Percentiles rank a stretch among this genome's conserved stretches.
phyloP scores from a whole-genome alignment of 805 yeast species.

The Yarrowia sp. region DNA sequence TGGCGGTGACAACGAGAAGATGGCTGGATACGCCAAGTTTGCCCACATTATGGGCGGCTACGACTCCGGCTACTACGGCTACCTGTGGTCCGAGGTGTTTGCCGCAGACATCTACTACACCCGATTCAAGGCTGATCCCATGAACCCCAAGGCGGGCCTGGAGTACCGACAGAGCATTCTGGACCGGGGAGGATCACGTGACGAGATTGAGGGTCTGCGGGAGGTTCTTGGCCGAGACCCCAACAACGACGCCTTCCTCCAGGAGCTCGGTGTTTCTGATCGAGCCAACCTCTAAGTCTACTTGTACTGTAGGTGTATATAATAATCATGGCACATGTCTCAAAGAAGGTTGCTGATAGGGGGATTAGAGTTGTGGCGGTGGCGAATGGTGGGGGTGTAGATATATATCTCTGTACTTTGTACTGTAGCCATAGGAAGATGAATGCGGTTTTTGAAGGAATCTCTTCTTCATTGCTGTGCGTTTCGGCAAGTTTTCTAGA shows the following conservation, averaged over 20 bases:
- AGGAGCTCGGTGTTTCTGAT: conserved; percentile 14
- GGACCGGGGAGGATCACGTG: conserved; percentile 75
- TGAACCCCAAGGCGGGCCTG: conserved; percentile 66
- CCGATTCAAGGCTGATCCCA: conserved; percentile 70
- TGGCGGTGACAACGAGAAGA: conserved; percentile 59
- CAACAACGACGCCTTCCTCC: conserved; percentile 70
- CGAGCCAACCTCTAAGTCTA: background rate
- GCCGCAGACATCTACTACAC: conserved; percentile 83
- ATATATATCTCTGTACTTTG: no score
- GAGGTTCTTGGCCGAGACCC: conserved; percentile 81
- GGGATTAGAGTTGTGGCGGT: conserved; percentile 29
- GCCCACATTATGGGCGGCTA: conserved; percentile 84
- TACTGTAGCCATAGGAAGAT: no score
- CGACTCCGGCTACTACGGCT: conserved; percentile 86
- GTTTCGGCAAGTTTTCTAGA: no score
- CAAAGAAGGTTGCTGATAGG: conserved; percentile 28
- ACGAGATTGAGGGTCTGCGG: conserved; percentile 66
- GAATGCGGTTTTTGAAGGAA: background rate
- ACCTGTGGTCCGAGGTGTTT: conserved; percentile 83
- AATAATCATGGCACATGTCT: background rate
- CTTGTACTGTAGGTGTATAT: background rate
- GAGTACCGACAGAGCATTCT: conserved; percentile 73
- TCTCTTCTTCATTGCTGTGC: no score
- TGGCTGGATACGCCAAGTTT: conserved; percentile 77
- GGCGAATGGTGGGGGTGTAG: background rate